Percentiles rank a stretch among this genome's conserved stretches.
Evolutionary conservation across 2,329 filamentous ascomycete genomes (phyloP).

Genomic region (Colletotrichum destructivum): DNA sequence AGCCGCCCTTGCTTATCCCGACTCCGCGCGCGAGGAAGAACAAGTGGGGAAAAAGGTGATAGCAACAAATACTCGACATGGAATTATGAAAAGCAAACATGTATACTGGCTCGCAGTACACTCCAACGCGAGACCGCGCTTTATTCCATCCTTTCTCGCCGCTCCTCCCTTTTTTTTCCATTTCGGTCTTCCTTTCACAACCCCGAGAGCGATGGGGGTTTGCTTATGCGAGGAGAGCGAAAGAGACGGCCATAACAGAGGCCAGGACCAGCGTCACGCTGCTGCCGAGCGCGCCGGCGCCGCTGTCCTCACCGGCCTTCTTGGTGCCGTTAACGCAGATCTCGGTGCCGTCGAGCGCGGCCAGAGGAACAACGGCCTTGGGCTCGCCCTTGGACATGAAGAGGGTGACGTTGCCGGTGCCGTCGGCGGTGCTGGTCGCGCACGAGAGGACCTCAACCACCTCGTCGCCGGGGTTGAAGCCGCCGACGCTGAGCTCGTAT

Average conservation of each 20-base stretch:
- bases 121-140: conserved; percentile 1
- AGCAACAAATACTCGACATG: conserved; percentile 2
- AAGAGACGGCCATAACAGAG: conserved; percentile 30
- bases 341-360: conserved; percentile 22
- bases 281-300: conserved; percentile 24
- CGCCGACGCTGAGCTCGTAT: conserved; percentile 37
- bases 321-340: conserved; percentile 36
- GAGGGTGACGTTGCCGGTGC: conserved; percentile 40
- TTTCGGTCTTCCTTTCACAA: neutral
- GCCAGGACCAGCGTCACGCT: conserved; percentile 29
- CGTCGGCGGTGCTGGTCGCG: conserved; percentile 34
- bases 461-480: conserved; percentile 36
- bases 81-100: conserved; percentile 20
- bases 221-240: conserved; percentile 36
- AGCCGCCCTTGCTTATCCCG: conserved; percentile 21
- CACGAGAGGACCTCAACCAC: conserved; percentile 37
- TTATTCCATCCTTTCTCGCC: neutral
- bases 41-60: neutral
- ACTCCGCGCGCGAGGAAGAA: conserved; percentile 8
- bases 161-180: neutral
- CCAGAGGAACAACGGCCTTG: conserved; percentile 25
- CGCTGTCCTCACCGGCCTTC: conserved; percentile 22
- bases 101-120: conserved; percentile 21
- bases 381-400: conserved; percentile 39
- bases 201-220: neutral